A percentile compares a stretch with the other conserved stretches of the same genome.
Evolutionary conservation across 1,139 yeast species (phyloP).

Genomic region (Candida dubliniensis): DNA sequence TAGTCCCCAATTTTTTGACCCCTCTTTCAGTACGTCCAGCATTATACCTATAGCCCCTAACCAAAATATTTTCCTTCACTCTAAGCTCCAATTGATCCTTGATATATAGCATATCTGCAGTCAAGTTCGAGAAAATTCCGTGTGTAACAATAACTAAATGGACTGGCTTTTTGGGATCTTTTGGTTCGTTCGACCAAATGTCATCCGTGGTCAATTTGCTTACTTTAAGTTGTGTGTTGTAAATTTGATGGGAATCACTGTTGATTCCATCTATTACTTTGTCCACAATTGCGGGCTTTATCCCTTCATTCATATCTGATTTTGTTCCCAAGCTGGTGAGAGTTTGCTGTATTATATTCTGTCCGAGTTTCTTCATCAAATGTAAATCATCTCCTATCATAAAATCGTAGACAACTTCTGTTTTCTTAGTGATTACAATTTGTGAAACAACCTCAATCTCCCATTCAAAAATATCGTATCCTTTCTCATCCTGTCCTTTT

Average conservation of each 20-base stretch:
- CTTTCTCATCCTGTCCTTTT: slow-evolving; percentile 16
- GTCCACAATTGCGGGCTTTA: background rate
- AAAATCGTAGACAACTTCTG: slow-evolving; percentile 69
- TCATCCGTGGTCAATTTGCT: slow-evolving; percentile 58
- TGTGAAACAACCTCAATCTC: slow-evolving; percentile 80
- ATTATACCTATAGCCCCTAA: slow-evolving; percentile 80
- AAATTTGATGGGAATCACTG: slow-evolving; percentile 12
- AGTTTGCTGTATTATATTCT: slow-evolving; percentile 18
- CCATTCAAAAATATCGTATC: slow-evolving; percentile 56
- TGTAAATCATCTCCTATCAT: slow-evolving; percentile 48
- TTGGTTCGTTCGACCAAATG: slow-evolving; percentile 61
- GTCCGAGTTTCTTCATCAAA: slow-evolving; percentile 33
- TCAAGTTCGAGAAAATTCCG: slow-evolving; percentile 86
- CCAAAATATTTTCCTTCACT: slow-evolving; percentile 64
- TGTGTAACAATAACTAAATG: slow-evolving; percentile 83
- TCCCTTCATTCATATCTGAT: background rate
- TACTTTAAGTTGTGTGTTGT: slow-evolving; percentile 36
- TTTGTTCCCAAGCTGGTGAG: slow-evolving; percentile 17
- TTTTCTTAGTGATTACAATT: slow-evolving; percentile 67
- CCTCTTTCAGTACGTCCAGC: slow-evolving; percentile 91
- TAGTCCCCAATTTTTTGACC: slow-evolving; percentile 73
- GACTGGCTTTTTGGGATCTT: slow-evolving; percentile 46
- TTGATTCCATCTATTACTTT: background rate
- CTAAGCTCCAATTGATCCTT: slow-evolving; percentile 73
- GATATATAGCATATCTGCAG: slow-evolving; percentile 84